Evolutionary conservation across 805 yeast species (phyloP).

Genomic region (Suhomyces sp.): DNA sequence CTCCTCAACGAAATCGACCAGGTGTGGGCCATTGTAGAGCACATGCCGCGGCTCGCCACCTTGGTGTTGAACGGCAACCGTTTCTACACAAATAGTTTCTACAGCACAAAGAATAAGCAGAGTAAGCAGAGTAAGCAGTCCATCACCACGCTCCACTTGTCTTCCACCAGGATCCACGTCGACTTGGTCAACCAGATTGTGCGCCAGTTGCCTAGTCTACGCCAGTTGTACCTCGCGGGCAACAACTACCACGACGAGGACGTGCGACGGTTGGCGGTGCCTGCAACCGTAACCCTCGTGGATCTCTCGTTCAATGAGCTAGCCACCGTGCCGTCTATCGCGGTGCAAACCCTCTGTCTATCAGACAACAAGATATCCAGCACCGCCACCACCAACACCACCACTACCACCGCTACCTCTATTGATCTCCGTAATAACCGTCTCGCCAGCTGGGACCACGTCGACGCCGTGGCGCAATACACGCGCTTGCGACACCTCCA

Average conservation of each 20-base stretch:
- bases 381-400: not conserved
- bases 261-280: conserved; percentile 4
- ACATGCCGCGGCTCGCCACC: conserved; percentile 34
- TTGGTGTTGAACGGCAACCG: conserved; percentile 57
- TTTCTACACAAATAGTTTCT: conserved; percentile 17
- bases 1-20: conserved; percentile 42
- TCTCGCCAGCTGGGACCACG: conserved; percentile 43
- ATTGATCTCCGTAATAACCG: conserved; percentile 54
- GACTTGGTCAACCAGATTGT: conserved; percentile 15
- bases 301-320: conserved; percentile 45
- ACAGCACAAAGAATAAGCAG: too few species aligned
- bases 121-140: too few species aligned
- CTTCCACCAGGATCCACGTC: conserved; percentile 20
- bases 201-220: conserved; percentile 37
- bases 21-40: conserved; percentile 34
- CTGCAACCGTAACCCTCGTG: not conserved
- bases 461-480: conserved; percentile 44
- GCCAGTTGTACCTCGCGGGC: conserved; percentile 30
- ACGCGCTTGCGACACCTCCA: conserved; percentile 46
- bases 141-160: conserved; percentile 21
- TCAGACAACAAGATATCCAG: conserved; percentile 34
- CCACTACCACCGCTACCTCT: not conserved
- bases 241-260: conserved; percentile 27
- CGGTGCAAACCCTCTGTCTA: conserved; percentile 23
- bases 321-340: conserved; percentile 20